Base-by-base conservation (phyloP, 108 stramenopile species). In the Skeletonema grethae region DNA sequence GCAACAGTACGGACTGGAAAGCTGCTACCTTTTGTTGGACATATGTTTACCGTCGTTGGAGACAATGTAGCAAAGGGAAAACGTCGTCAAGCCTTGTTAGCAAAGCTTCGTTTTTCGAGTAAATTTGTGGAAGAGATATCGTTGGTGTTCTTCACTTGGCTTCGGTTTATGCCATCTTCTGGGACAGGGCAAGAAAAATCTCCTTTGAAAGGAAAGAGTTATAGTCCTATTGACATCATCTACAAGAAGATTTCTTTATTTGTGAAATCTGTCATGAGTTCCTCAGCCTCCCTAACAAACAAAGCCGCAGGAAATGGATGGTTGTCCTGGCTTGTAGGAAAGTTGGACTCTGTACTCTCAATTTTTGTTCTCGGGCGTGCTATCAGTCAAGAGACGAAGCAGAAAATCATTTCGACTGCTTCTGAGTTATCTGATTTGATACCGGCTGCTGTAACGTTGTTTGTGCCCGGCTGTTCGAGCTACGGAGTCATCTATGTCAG, bases 401-500 rank as follows among this genome's bases (percentile, higher is more conserved):
- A 88, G 34, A 79, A 75, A 67, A 53, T 95, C 4, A 58, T 92
- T 13, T 73, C 67, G 20, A 56, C 85, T 10, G 28, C 90, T 28
- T 65, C 84, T 31, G 88, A 95, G 50, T 77, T 84, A 16, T 78
- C 84, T 25, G 81, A 77, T 15, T 70, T 93, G 56, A 29, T 90
- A 28, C 94, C 94, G 30, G 85, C 89, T 2, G 61, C 72, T n/a
- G 41, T 91, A 13, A 91, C 90, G n/a, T 60, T 92, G 25, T 65
- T 95, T 13, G 91, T 90, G 85, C 94, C 94, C 5, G 76, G 90
- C 25, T 73, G 89, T 38, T 91, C 94, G 1, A 57, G 61, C 11
- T 92, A 82, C 61, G 94, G 91, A 2, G 86, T 91, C 24, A 70
- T 90, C 20, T 95, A 93, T 65, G 94, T 87, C 13, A 85, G 87